Base-by-base conservation (phyloP, 805 yeast genomes). In the Nakazawaea peltata region DNA sequence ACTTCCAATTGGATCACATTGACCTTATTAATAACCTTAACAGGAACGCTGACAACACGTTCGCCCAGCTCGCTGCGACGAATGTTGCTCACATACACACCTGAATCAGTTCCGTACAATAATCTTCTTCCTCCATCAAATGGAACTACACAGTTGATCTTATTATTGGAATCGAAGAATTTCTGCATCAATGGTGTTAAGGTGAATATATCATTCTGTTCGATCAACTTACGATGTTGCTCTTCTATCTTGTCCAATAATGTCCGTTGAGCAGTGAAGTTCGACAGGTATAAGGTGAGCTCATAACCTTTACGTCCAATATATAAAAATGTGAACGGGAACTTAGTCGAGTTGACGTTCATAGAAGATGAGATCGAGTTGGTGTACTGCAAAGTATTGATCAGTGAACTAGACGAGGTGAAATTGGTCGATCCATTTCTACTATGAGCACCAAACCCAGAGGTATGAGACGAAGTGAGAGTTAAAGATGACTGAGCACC, bases 81-180 rank as follows among this genome's bases (percentile, higher is more conserved):
- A 30, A 79, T 73, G 29, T 86, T 86, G 30, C 92, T 76, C 30
- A 86, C 74, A 66, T 81, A 92, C 3, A 92, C 77, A 4, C 98
- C 97, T 1, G 81, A 70, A 51, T 86, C 95, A 0, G 97, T 87
- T 28, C 97, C 97, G 50, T 84, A 88, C 24, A 92, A 56, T 44
- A 88, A 61, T 52, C 88, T 84, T 44, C 94, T 73, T 15, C 97
- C 97, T 35, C 96, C 96, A 51, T 92, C 95, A 55, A 84, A 81
- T 23, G 96, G 94, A 26, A 83, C 87, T 19, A 87, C 90, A 63
- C 97, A 87, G 51, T 85, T 87, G 47, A 90, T 83, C 41, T 81
- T 74, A 51, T 88, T 77, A 15, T 67, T 68, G 32, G 77, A 74
- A 44, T 77, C 86, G 56, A 88, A 88, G 49, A 76, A 75, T 41